Percentiles rank a stretch among this genome's conserved stretches.
phyloP scores from a whole-genome alignment of 78 protist genomes.

The Dictyostelium intermedium region DNA sequence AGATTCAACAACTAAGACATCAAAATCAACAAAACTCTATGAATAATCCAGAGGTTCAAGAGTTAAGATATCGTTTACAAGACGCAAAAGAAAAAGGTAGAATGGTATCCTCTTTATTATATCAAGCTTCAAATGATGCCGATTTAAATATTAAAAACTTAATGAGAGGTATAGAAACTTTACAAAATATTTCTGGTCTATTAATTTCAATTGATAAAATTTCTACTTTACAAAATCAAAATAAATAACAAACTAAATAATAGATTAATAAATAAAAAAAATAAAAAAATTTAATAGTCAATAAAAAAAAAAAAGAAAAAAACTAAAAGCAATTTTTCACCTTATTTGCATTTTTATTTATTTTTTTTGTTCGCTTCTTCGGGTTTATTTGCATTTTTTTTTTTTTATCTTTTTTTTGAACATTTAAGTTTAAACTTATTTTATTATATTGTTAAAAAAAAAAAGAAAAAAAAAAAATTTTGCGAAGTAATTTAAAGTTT shows the following conservation, averaged over 20 bases:
- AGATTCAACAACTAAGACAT: background rate
- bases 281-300: no score
- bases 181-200: slow-evolving; percentile 39
- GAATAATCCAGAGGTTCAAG: slow-evolving; percentile 36
- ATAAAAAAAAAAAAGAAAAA: no score
- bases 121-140: slow-evolving; percentile 54
- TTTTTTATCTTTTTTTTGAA: no score
- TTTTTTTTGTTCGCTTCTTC: no score
- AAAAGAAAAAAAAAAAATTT: no score
- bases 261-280: no score
- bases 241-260: no score
- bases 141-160: slow-evolving; percentile 49
- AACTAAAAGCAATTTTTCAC: no score
- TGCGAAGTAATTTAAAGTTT: no score
- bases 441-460: no score
- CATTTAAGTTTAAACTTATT: background rate
- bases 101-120: slow-evolving; percentile 24
- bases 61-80: slow-evolving; percentile 18
- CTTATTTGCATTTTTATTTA: no score
- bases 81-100: slow-evolving; percentile 69
- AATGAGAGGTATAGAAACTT: slow-evolving; percentile 55
- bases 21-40: background rate
- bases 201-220: slow-evolving; percentile 38
- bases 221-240: background rate
- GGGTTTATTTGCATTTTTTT: no score